phyloP scores from a whole-genome alignment of 345 rosid genomes.

The Kandelia obovata region DNA sequence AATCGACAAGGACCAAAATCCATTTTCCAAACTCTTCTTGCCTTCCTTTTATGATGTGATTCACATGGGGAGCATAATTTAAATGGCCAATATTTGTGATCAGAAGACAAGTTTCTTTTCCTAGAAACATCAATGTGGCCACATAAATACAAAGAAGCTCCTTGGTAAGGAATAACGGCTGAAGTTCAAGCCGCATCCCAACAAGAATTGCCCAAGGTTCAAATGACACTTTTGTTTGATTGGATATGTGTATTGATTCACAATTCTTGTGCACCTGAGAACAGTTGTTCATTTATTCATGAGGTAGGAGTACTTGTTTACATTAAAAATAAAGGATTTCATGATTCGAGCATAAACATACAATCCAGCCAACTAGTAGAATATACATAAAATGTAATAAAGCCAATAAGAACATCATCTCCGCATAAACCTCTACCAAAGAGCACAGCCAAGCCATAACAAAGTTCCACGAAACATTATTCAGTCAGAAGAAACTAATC shows the following conservation, averaged over 20 bases:
- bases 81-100: conserved; percentile 14
- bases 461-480: conserved; percentile 12
- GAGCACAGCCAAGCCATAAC: conserved; percentile 20
- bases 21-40: conserved; percentile 64
- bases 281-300: conserved; percentile 28
- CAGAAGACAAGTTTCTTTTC: background rate
- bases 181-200: conserved; percentile 14
- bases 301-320: conserved; percentile 1
- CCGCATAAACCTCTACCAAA: conserved; percentile 15
- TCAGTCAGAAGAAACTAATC: conserved; percentile 20
- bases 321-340: background rate
- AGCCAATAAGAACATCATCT: conserved; percentile 19
- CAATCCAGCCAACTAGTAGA: conserved; percentile 18
- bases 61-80: conserved; percentile 6
- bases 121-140: too few relatives aligned
- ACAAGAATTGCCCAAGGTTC: conserved; percentile 16
- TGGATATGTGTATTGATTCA: conserved; percentile 23
- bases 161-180: conserved; percentile 1
- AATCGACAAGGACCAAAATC: conserved; percentile 49
- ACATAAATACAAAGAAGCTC: background rate
- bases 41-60: conserved; percentile 62
- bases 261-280: conserved; percentile 39
- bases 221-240: conserved; percentile 22
- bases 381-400: conserved; percentile 11
- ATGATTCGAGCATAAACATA: background rate